phyloP scores from a whole-genome alignment of 805 yeast species.

The Zygoascus flipseniorum region DNA sequence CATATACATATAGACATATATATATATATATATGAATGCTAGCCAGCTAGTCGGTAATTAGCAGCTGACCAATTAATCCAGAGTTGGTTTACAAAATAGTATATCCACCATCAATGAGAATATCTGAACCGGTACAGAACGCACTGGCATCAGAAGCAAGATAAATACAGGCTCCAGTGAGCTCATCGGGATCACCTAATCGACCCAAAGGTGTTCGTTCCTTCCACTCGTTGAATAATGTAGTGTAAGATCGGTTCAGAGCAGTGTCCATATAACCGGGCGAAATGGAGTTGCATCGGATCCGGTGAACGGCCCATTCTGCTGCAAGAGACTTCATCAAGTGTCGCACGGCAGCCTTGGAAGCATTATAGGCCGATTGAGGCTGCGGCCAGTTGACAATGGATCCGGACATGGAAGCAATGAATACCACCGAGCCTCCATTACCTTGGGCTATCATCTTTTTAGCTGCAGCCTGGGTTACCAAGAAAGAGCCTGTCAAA shows the following conservation, averaged over 20 bases:
- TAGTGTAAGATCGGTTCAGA: constrained; percentile 50
- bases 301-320: constrained; percentile 63
- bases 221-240: constrained; percentile 49
- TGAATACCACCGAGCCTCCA: constrained; percentile 52
- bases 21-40: too few relatives aligned
- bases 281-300: constrained; percentile 57
- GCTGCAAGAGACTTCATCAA: constrained; percentile 60
- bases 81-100: constrained; percentile 26
- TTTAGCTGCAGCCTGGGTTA: constrained; percentile 57
- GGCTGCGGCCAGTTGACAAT: constrained; percentile 70
- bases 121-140: constrained; percentile 59
- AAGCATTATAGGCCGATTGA: constrained; percentile 61
- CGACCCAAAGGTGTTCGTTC: constrained; percentile 57
- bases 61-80: too few relatives aligned
- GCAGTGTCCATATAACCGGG: constrained; percentile 70
- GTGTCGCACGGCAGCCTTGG: constrained; percentile 65
- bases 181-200: constrained; percentile 64
- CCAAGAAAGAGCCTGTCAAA: constrained; percentile 58
- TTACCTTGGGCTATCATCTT: constrained; percentile 51
- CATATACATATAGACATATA: too few relatives aligned
- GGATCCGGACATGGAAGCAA: constrained; percentile 65
- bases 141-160: constrained; percentile 48
- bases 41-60: too few relatives aligned
- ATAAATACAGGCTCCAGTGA: constrained; percentile 58
- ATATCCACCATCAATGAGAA: constrained; percentile 58